These are phyloP conservation scores for Fusarium vanettenii DNA, from an alignment of 2,329 filamentous ascomycete species.

Conservation along the genomic window DNA sequence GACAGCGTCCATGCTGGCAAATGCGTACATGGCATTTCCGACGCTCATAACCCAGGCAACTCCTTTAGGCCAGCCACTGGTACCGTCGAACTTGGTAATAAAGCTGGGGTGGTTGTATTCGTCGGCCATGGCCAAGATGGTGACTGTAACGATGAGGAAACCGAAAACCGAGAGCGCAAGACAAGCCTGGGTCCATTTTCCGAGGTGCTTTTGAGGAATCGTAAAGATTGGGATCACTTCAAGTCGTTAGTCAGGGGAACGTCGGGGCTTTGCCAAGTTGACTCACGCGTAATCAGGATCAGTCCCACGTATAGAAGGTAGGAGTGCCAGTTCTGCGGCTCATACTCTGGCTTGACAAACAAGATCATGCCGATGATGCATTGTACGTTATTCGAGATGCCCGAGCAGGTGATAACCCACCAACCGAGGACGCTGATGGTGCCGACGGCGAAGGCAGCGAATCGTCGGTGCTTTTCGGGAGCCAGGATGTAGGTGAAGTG, in stretches of 20 bases:
- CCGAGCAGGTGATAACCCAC: constrained; percentile 36
- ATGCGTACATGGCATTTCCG: constrained; percentile 33
- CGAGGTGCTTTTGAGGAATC: constrained; percentile 29
- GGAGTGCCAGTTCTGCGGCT: constrained; percentile 27
- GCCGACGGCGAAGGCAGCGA: constrained; percentile 27
- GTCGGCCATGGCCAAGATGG: constrained; percentile 19
- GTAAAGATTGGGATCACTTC: constrained; percentile 34
- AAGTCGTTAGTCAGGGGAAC: background rate
- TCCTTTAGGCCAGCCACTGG: constrained; percentile 26
- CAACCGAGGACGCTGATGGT: constrained; percentile 26
- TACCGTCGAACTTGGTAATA: constrained; percentile 10
- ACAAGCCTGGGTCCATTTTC: constrained; percentile 23
- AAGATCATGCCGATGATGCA: constrained; percentile 30
- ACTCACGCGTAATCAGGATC: constrained; percentile 24
- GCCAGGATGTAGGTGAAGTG: constrained; percentile 33
- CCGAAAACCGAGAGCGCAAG: constrained; percentile 18
- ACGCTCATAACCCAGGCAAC: constrained; percentile 31
- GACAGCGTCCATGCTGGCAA: constrained; percentile 25
- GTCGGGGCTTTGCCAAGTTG: background rate
- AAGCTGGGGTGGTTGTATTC: constrained; percentile 15
- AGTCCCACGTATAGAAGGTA: constrained; percentile 29
- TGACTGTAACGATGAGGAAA: constrained; percentile 17
- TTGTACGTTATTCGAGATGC: constrained; percentile 29
- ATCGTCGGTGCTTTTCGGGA: constrained; percentile 20
- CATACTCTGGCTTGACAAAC: constrained; percentile 20